Evolutionary conservation across 306 rosid genomes (phyloP).

Genomic region (Citrullus amarus): DNA sequence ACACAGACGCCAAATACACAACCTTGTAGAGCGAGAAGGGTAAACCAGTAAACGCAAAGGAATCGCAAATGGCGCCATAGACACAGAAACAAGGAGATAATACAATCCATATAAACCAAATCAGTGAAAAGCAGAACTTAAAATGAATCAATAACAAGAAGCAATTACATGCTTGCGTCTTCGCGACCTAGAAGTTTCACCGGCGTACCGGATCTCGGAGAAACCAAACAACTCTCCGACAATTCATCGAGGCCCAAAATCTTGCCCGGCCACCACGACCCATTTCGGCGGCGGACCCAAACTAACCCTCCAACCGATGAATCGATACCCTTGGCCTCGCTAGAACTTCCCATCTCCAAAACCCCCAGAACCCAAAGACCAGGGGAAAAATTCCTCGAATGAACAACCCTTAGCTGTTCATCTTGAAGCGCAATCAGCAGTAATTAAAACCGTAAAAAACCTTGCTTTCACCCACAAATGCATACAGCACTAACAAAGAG

Average conservation of each 20-base stretch:
- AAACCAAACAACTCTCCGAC: slow-evolving; percentile 73
- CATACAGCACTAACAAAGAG: not conserved
- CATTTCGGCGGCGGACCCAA: slow-evolving; percentile 97
- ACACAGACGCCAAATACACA: not conserved
- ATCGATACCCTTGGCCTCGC: slow-evolving; percentile 62
- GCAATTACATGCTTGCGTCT: slow-evolving; percentile 94
- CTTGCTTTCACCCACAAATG: not conserved
- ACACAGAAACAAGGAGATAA: not conserved
- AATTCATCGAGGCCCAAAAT: slow-evolving; percentile 84
- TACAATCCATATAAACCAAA: not conserved
- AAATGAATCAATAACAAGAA: not conserved
- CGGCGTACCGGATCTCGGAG: slow-evolving; percentile 98
- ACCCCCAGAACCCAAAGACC: slow-evolving; percentile 2
- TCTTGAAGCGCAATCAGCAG: not conserved
- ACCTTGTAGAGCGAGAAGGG: not conserved
- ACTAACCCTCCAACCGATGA: slow-evolving; percentile 91
- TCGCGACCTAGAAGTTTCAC: slow-evolving; percentile 98
- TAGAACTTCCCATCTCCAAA: slow-evolving; percentile 68
- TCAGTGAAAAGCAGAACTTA: not conserved
- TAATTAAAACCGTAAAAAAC: not conserved
- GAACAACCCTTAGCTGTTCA: slow-evolving; percentile 11
- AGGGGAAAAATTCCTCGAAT: not conserved
- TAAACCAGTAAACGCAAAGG: not conserved
- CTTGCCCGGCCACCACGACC: slow-evolving; percentile 99
- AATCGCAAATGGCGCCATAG: not conserved